Evolutionary conservation across 1,284 basidiomycete species (phyloP), one percentile per base, ranked within the genome.

Genomic region (Microbotryomycetes sp.): DNA sequence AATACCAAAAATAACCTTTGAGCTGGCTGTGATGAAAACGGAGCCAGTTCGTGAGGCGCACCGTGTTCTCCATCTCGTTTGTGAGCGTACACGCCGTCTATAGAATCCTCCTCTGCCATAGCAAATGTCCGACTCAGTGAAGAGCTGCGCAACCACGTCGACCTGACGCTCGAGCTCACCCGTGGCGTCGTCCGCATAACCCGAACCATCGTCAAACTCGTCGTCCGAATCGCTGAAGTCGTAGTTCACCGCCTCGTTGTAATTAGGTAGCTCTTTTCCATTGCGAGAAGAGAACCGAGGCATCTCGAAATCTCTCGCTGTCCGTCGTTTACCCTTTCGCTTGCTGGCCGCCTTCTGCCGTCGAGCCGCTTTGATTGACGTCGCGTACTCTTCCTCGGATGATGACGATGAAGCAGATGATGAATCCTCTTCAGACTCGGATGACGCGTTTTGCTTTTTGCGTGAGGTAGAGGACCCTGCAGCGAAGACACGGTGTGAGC

Each of bases 21-120:
- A 23, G 25, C 23, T 6, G 47, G 31, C 30, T 49, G 36, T 29
- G 23, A 29, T 26, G 16, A 32, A 16, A 42, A 42, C 19, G 19
- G 36, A 42, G 36, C 12, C 22, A 14, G 7, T 45, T n/a, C 30
- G 12, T 48, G 30, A 16, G 28, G 50, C 71, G 49, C 1, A 73
- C 73, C 59, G 28, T 70, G 59, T 19, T 69, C 72, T 9, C 70
- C 70, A 48, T 76, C 74, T 25, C 75, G 71, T 64, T 74, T 74
- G 65, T 78, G 76, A n/a, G 75, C 74, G 51, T 77, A 73, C 30
- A 79, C 74, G 58, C 74, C 74, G 47, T 79, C 78, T 58, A 78
- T 76, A 50, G 73, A 73, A 56, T 77, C 76, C 51, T 75, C 76
- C 16, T 54, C 52, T 9, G 51, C 63, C 54, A 51, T 30, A 25